phyloP scores from a whole-genome alignment of 1,284 basidiomycete species.

The Tilletia horrida region DNA sequence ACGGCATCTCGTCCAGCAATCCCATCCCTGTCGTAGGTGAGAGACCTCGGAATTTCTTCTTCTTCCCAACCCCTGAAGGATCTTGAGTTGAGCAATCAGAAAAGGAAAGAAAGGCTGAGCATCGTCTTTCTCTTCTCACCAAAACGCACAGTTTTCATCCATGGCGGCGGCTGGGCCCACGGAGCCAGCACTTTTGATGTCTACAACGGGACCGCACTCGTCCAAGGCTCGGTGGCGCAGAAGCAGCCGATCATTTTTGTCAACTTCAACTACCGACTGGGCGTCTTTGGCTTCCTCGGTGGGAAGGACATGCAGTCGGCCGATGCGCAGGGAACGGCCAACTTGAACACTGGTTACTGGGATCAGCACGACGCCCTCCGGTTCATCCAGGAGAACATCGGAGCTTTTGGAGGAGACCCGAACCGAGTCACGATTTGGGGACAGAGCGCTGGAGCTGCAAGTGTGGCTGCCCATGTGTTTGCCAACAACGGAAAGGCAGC shows the following conservation, averaged over 20 bases:
- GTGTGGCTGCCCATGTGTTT: background rate
- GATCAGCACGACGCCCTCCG: slow-evolving; percentile 36
- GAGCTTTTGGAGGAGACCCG: slow-evolving; percentile 47
- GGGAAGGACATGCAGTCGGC: slow-evolving; percentile 26
- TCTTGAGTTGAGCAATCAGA: too few relatives aligned
- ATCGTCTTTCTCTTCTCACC: background rate
- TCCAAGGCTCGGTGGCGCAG: background rate
- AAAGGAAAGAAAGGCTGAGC: background rate
- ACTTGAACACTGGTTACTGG: slow-evolving; percentile 36
- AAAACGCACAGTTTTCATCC: slow-evolving; percentile 1
- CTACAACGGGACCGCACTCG: slow-evolving; percentile 6
- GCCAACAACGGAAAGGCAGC: background rate
- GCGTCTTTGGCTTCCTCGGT: slow-evolving; percentile 36
- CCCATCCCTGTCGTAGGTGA: slow-evolving; percentile 13
- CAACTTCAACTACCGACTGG: slow-evolving; percentile 28
- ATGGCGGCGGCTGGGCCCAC: slow-evolving; percentile 11
- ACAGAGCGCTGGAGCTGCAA: slow-evolving; percentile 43
- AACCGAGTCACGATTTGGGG: slow-evolving; percentile 51
- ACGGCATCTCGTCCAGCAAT: background rate
- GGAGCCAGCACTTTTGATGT: background rate
- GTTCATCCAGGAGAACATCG: slow-evolving; percentile 45
- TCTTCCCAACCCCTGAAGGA: too few relatives aligned
- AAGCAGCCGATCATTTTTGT: slow-evolving; percentile 14
- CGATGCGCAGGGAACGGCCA: slow-evolving; percentile 24
- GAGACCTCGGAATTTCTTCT: too few relatives aligned